Conservation (phyloP, 805 yeast species). For the Ogataea haglerorum region DNA sequence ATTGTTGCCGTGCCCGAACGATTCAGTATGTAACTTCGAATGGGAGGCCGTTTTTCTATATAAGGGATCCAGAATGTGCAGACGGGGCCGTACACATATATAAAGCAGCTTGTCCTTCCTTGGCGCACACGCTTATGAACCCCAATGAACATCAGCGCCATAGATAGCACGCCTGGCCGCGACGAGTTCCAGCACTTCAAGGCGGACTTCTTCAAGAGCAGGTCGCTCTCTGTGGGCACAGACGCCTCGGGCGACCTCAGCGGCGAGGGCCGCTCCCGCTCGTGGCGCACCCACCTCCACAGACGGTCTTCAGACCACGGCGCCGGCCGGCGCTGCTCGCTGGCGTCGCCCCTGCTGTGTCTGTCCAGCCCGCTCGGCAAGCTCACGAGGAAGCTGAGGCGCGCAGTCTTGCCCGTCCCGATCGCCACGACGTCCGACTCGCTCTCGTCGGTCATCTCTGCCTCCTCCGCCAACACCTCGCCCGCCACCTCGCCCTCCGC, state of each 20-base stretch:
- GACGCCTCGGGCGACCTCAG: constrained; percentile 1
- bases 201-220: constrained; percentile 18
- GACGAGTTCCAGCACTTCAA: constrained; percentile 19
- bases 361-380: constrained; percentile 15
- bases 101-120: constrained; percentile 1
- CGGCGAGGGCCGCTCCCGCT: constrained; percentile 7
- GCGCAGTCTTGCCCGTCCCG: constrained; percentile 10
- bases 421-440: constrained; percentile 12
- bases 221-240: constrained; percentile 15
- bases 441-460: constrained; percentile 9
- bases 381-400: constrained; percentile 14
- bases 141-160: constrained; percentile 12
- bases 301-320: constrained; percentile 9
- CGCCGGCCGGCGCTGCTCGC: constrained; percentile 6
- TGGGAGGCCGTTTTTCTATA: not conserved
- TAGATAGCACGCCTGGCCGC: constrained; percentile 1
- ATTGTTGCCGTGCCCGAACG: not conserved
- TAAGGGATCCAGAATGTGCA: not conserved
- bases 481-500: constrained; percentile 12
- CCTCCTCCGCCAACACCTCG: constrained; percentile 3
- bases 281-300: constrained; percentile 9
- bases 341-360: constrained; percentile 5
- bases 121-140: constrained; percentile 1
- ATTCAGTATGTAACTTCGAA: constrained; percentile 1
- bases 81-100: constrained; percentile 2